phyloP scores from a whole-genome alignment of 257 asterid genomes.

The Agastache rugosa region DNA sequence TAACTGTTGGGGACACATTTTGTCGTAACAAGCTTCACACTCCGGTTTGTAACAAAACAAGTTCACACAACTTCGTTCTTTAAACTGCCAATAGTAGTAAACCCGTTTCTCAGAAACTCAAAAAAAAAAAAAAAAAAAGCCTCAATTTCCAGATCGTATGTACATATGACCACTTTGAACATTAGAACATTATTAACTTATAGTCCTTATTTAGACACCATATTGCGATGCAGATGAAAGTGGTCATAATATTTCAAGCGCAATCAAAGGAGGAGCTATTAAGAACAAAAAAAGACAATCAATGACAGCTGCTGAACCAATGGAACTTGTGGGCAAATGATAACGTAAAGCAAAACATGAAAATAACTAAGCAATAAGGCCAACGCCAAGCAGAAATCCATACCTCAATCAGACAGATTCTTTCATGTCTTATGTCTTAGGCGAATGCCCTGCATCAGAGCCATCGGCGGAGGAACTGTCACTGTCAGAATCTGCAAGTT shows the following conservation, averaged over 20 bases:
- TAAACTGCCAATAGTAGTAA: not conserved
- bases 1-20: not conserved
- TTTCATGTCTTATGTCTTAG: slow-evolving; percentile 49
- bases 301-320: slow-evolving; percentile 5
- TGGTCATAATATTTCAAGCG: not conserved
- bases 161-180: not conserved
- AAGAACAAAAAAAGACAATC: not conserved
- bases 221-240: slow-evolving; percentile 12
- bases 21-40: slow-evolving; percentile 7
- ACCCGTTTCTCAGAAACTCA: slow-evolving; percentile 1
- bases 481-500: slow-evolving; percentile 60
- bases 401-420: slow-evolving; percentile 38
- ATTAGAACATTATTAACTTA: slow-evolving; percentile 1
- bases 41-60: not conserved
- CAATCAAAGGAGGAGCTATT: not conserved
- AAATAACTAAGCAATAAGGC: not conserved
- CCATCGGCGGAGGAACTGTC: slow-evolving; percentile 61
- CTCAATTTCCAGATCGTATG: not conserved
- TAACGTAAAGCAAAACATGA: not conserved
- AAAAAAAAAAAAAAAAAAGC: not conserved
- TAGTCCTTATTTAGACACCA: not conserved
- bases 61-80: too few species aligned
- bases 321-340: not conserved
- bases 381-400: not conserved
- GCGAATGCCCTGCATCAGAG: slow-evolving; percentile 56